These are phyloP conservation scores for Phytopythium ostracodes DNA, from an alignment of 352 stramenopile species.

Conservation along the genomic window DNA sequence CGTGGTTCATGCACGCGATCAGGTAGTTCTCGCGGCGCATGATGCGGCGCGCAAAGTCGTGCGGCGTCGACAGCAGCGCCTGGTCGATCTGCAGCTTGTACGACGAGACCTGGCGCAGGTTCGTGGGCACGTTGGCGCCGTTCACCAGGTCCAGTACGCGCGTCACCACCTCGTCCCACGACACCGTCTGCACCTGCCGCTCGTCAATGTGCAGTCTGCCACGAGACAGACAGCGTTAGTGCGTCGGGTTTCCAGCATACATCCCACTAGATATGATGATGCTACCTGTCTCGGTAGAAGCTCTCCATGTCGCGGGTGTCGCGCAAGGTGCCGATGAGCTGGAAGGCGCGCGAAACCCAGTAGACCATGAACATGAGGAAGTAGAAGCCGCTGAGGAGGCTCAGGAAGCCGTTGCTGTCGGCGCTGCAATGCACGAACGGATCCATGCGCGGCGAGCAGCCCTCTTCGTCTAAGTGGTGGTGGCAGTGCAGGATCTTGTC, in stretches of 20 bases:
- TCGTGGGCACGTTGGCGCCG: slow-evolving; percentile 65
- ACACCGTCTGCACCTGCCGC: slow-evolving; percentile 78
- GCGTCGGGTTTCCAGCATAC: no score
- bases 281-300: slow-evolving; percentile 90
- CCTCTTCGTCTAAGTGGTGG: slow-evolving; percentile 56
- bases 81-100: slow-evolving; percentile 85
- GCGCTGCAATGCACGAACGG: slow-evolving; percentile 67
- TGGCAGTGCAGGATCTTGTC: slow-evolving; percentile 77
- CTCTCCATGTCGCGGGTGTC: slow-evolving; percentile 88
- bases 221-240: no score
- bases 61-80: slow-evolving; percentile 61
- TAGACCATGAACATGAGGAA: slow-evolving; percentile 94
- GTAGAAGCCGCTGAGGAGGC: slow-evolving; percentile 87
- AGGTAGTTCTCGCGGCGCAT: slow-evolving; percentile 99
- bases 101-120: slow-evolving; percentile 81
- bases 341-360: slow-evolving; percentile 84
- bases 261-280: no score
- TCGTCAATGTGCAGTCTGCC: slow-evolving; percentile 90
- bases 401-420: slow-evolving; percentile 42
- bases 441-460: slow-evolving; percentile 76
- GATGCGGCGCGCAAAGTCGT: slow-evolving; percentile 94
- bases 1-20: slow-evolving; percentile 96
- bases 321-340: slow-evolving; percentile 79
- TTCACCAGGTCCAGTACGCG: slow-evolving; percentile 72
- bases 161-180: slow-evolving; percentile 89